Evolutionary conservation across 2,329 filamentous ascomycete genomes (phyloP), one percentile per base, ranked within the genome.

Genomic region (Chaetomiaceae sp.): DNA sequence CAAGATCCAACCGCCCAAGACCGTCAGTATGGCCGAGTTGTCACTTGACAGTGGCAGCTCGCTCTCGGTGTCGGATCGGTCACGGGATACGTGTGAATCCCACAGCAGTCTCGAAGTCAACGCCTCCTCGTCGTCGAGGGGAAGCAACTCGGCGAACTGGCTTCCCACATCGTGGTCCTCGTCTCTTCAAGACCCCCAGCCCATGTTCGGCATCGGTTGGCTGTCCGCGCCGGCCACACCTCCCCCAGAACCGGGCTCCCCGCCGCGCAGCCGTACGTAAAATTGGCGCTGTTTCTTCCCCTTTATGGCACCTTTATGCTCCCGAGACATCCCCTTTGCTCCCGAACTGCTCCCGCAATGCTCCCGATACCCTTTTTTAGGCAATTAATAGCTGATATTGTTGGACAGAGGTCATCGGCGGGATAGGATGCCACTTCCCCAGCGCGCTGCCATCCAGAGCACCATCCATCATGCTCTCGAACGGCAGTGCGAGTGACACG

Each of bases 381-480:
- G n/a, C n/a, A n/a, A n/a, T n/a, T n/a, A n/a, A n/a, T n/a, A n/a
- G n/a, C n/a, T n/a, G n/a, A n/a, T n/a, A n/a, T n/a, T n/a, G n/a
- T n/a, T n/a, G n/a, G n/a, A n/a, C n/a, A n/a, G n/a, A 52, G 5
- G 40, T 55, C 19, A 55, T 58, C 5, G 51, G 44, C 30, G 57
- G 55, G 2, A 34, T 57, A 6, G 57, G 53, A 5, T 41, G 43
- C 30, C 49, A 30, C 12, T 59, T 59, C 31, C 40, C 53, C 17
- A 19, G 16, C 16, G 21, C 43, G 9, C 13, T 47, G 25, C 48
- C 44, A 5, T 53, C 55, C 23, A 50, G 57, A 16, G 41, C 43
- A 9, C 41, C 54, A 7, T 17, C 33, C 25, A 10, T 27, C 6
- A 27, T 27, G 25, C 10, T 10, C 25, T 27, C 6, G 25, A 27